Evolutionary conservation across 768 basidiomycete genomes (phyloP).

Genomic region (Termitomyces sp.): DNA sequence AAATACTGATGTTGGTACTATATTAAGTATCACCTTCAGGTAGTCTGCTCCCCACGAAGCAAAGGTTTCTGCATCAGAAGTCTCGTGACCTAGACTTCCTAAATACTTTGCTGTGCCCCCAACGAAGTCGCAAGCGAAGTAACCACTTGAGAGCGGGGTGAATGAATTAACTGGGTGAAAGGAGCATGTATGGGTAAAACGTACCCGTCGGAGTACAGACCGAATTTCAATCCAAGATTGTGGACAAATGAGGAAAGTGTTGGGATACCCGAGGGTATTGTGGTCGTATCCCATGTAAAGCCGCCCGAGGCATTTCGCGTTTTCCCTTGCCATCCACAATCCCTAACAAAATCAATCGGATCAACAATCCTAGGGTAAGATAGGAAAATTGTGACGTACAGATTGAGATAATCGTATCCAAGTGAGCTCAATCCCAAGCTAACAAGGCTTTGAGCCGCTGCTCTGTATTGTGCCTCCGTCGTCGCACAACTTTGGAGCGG

Average conservation of each 20-base stretch:
- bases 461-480: conserved; percentile 39
- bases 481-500: conserved; percentile 34
- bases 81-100: conserved; percentile 46
- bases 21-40: conserved; percentile 33
- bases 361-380: not conserved
- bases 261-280: conserved; percentile 37
- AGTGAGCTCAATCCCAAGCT: conserved; percentile 33
- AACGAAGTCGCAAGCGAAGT: conserved; percentile 44
- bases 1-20: not conserved
- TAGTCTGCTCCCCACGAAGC: conserved; percentile 51
- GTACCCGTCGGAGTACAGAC: conserved; percentile 53
- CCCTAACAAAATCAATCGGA: conserved; percentile 25
- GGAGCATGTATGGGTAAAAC: conserved; percentile 3
- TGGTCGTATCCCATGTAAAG: conserved; percentile 44
- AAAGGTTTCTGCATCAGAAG: conserved; percentile 45
- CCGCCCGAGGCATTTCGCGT: conserved; percentile 36
- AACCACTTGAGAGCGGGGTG: conserved; percentile 26
- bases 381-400: conserved; percentile 26
- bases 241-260: conserved; percentile 38
- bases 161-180: not conserved
- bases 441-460: conserved; percentile 39
- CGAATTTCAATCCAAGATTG: conserved; percentile 56
- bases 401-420: conserved; percentile 43
- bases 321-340: conserved; percentile 52
- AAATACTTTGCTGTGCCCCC: conserved; percentile 44